Evolutionary conservation across 106 monocot species (phyloP).

Genomic region (Platanthera guangdongensis): DNA sequence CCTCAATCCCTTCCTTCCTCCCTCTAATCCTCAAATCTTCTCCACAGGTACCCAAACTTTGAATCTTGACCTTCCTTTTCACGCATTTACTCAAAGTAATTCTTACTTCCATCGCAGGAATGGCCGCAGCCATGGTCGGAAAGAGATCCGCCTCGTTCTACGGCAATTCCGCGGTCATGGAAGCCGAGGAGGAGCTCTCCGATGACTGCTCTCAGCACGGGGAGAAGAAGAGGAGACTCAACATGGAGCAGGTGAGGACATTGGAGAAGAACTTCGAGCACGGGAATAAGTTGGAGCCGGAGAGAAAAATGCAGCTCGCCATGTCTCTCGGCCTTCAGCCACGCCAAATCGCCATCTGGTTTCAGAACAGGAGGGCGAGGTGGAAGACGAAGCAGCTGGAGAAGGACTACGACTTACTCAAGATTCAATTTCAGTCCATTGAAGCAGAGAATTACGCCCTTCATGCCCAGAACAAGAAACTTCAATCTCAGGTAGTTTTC

Average conservation of each 20-base stretch:
- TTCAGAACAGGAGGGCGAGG: conserved; percentile 85
- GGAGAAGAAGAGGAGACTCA: conserved; percentile 85
- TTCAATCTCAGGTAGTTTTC: conserved; percentile 57
- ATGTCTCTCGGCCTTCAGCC: conserved; percentile 68
- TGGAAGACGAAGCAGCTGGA: conserved; percentile 92
- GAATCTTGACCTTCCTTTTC: not conserved
- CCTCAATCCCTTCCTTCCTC: not conserved
- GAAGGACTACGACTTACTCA: conserved; percentile 78
- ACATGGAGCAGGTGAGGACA: conserved; percentile 79
- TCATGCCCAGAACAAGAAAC: conserved; percentile 69
- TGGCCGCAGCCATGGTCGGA: conserved; percentile 29
- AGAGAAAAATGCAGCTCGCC: conserved; percentile 83
- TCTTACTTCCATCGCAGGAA: conserved; percentile 23
- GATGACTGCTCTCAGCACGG: conserved; percentile 68
- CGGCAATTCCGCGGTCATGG: conserved; percentile 25
- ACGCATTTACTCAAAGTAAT: not conserved
- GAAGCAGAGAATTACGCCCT: conserved; percentile 64
- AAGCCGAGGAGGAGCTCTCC: conserved; percentile 65
- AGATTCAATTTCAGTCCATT: conserved; percentile 55
- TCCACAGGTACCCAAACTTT: not conserved
- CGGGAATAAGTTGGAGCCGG: conserved; percentile 84
- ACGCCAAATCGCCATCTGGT: conserved; percentile 89
- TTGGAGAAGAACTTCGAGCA: conserved; percentile 86
- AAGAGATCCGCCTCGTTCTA: conserved; percentile 57
- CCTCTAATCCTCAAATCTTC: not conserved